Conservation (phyloP, 305 asterid genomes). For the Fraxinus velutina region DNA sequence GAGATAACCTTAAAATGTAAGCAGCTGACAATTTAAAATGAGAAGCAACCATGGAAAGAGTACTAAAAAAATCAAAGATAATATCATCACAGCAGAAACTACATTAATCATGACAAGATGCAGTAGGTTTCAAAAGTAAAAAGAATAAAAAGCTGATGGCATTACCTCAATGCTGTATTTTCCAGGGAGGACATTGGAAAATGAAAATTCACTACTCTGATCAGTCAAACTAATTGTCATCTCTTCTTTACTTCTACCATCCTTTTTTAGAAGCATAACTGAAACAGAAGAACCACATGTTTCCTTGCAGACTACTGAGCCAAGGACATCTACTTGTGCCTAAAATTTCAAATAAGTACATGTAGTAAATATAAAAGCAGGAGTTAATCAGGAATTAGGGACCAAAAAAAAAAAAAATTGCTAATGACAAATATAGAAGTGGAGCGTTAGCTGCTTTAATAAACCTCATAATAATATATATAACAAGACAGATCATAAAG, state of each 20-base stretch:
- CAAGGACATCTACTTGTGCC: conserved; percentile 85
- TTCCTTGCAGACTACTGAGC: conserved; percentile 83
- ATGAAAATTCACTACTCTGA: conserved; percentile 55
- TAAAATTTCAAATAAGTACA: conserved; percentile 27
- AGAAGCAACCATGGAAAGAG: neutral
- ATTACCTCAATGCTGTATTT: conserved; percentile 88
- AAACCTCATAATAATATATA: neutral
- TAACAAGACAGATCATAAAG: neutral
- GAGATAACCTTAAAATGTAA: conserved; percentile 14
- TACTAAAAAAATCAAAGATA: neutral
- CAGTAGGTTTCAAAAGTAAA: conserved; percentile 1
- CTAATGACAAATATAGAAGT: conserved; percentile 9
- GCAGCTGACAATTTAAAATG: conserved; percentile 1
- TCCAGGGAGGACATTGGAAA: conserved; percentile 83
- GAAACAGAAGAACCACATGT: conserved; percentile 72
- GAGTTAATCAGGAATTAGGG: neutral
- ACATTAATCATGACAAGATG: neutral
- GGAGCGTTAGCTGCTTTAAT: neutral
- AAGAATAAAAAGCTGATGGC: conserved; percentile 24
- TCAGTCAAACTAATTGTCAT: conserved; percentile 52
- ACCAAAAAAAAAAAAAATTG: neutral
- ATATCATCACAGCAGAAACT: conserved; percentile 1
- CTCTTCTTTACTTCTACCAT: conserved; percentile 58
- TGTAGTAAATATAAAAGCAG: neutral
- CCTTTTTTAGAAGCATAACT: conserved; percentile 57